Conservation (phyloP, 768 basidiomycete genomes). For the Hydnomerulius pinastri region DNA sequence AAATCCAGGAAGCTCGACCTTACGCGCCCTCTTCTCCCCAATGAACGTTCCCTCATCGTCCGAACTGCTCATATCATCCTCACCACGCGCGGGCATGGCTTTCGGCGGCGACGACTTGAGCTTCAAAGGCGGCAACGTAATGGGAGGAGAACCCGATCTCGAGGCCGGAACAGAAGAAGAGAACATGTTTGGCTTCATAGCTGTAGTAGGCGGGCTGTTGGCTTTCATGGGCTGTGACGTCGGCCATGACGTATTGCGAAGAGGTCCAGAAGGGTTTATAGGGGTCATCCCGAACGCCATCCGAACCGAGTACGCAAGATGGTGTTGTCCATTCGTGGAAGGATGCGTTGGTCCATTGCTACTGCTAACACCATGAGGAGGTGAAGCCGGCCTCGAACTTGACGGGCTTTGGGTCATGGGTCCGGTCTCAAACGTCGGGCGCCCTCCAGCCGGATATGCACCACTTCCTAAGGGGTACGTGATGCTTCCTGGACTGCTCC, state of each 20-base stretch:
- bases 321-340: constrained; percentile 48
- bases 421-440: constrained; percentile 25
- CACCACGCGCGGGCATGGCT: constrained; percentile 5
- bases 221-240: constrained; percentile 22
- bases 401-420: constrained; percentile 45
- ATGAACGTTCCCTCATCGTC: constrained; percentile 24
- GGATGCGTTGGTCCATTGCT: constrained; percentile 24
- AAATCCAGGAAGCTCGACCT: constrained; percentile 62
- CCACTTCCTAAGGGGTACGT: constrained; percentile 38
- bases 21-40: constrained; percentile 19
- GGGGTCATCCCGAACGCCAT: constrained; percentile 93
- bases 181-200: constrained; percentile 9
- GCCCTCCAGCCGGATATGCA: constrained; percentile 13
- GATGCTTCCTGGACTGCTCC: constrained; percentile 60
- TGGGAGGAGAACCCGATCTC: constrained; percentile 69
- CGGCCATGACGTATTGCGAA: constrained; percentile 43
- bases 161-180: constrained; percentile 50
- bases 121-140: constrained; percentile 70
- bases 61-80: constrained; percentile 19
- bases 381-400: constrained; percentile 64
- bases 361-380: constrained; percentile 39
- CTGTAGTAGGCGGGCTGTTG: constrained; percentile 10
- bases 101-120: constrained; percentile 31
- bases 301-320: constrained; percentile 82
- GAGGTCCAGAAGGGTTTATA: constrained; percentile 45